A percentile compares a stretch with the other conserved stretches of the same genome.
These are phyloP conservation scores for Grigorovia humatica DNA, from an alignment of 805 yeast species.

Conservation along the genomic window DNA sequence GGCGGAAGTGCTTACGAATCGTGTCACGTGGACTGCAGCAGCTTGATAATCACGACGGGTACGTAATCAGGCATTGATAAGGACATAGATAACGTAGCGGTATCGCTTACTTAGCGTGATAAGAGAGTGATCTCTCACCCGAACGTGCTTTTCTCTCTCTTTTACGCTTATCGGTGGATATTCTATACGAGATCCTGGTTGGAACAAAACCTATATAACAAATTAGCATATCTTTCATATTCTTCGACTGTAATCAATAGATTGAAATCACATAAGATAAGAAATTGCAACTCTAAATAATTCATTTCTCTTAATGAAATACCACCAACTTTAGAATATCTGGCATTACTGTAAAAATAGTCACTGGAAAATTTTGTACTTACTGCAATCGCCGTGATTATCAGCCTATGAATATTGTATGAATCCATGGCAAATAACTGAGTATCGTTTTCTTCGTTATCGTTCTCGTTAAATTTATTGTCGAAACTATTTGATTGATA, in stretches of 20 bases:
- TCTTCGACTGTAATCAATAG: conserved; percentile 84
- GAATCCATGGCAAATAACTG: conserved; percentile 92
- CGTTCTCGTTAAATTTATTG: neutral
- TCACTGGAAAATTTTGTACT: conserved; percentile 92
- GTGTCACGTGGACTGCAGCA: too few species aligned
- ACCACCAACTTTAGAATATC: conserved; percentile 95
- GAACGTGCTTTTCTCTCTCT: neutral
- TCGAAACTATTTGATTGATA: too few species aligned
- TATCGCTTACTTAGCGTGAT: too few species aligned
- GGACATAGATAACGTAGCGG: too few species aligned
- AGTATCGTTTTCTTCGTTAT: conserved; percentile 17
- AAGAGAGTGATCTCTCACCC: neutral
- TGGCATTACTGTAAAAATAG: conserved; percentile 84
- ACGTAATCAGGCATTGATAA: neutral
- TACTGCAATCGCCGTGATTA: conserved; percentile 91
- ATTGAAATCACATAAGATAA: conserved; percentile 74
- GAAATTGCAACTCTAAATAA: conserved; percentile 81
- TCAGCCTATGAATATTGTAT: conserved; percentile 86
- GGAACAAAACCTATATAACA: conserved; percentile 52
- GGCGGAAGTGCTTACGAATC: too few species aligned
- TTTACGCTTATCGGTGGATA: neutral
- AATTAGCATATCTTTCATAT: conserved; percentile 80
- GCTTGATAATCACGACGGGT: too few species aligned
- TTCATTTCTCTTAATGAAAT: conserved; percentile 87
- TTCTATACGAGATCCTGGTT: neutral